A percentile compares a stretch with the other conserved stretches of the same genome.
These are phyloP conservation scores for Simplicillium sp. DNA, from an alignment of 2,329 filamentous ascomycete genomes.

Conservation along the genomic window DNA sequence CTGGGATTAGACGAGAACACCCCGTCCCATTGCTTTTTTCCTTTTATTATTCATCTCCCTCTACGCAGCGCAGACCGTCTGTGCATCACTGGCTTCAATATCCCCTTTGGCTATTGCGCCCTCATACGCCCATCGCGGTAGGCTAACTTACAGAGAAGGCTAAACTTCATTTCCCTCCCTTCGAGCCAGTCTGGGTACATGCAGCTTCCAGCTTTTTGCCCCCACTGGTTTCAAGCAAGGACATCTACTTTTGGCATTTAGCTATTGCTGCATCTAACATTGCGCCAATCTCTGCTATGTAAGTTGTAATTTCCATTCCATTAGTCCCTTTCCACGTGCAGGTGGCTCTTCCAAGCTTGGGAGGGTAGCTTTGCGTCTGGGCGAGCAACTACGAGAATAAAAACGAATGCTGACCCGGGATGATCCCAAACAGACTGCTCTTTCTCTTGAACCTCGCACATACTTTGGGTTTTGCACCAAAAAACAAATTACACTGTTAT, in stretches of 20 bases:
- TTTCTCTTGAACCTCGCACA: background rate
- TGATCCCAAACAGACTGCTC: background rate
- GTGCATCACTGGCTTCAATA: too few relatives aligned
- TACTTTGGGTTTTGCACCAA: background rate
- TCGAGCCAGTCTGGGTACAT: constrained; percentile 3
- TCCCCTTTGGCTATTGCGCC: too few relatives aligned
- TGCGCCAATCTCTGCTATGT: constrained; percentile 2
- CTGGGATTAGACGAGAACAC: background rate
- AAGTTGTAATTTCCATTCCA: constrained; percentile 8
- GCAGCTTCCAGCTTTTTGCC: constrained; percentile 1
- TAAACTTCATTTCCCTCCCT: constrained; percentile 8
- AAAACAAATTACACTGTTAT: background rate
- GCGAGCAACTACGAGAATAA: background rate
- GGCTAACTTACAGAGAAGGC: too few relatives aligned
- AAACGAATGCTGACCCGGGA: constrained; percentile 6
- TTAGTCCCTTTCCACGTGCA: constrained; percentile 5
- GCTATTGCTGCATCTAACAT: background rate
- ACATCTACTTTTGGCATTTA: background rate
- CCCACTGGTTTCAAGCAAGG: constrained; percentile 2
- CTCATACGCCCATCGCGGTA: too few relatives aligned
- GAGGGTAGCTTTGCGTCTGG: background rate
- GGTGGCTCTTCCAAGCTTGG: constrained; percentile 2
- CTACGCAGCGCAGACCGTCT: too few relatives aligned
- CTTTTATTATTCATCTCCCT: too few relatives aligned
- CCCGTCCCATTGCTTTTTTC: too few relatives aligned